Percentiles rank a stretch among this genome's conserved stretches.
phyloP scores from a whole-genome alignment of 2,329 filamentous ascomycete species.

The Cercospora beticola region DNA sequence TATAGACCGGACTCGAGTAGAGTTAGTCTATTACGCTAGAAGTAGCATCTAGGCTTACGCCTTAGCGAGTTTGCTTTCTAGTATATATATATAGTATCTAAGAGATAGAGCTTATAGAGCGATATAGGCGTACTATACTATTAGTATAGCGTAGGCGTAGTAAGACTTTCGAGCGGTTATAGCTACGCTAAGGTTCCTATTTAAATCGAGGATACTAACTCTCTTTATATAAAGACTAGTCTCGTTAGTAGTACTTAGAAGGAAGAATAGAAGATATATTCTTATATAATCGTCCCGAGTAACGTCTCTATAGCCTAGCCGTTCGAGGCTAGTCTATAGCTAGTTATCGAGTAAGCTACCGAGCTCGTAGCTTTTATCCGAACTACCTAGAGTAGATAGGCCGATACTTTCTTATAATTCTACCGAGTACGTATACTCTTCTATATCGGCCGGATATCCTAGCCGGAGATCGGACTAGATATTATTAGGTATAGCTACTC shows the following conservation, averaged over 20 bases:
- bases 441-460: neutral
- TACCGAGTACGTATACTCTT: neutral
- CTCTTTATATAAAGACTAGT: conserved; percentile 1
- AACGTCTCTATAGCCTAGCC: neutral
- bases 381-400: neutral
- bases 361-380: neutral
- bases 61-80: conserved; percentile 3
- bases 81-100: neutral
- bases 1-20: no score
- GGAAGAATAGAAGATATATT: neutral
- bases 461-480: neutral
- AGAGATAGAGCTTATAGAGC: conserved; percentile 7
- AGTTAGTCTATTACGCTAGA: no score
- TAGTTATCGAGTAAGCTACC: neutral
- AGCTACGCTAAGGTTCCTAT: neutral
- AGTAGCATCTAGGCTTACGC: neutral
- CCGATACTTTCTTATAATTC: neutral
- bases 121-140: neutral
- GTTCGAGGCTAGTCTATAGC: neutral
- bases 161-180: conserved; percentile 5
- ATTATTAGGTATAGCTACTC: no score
- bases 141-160: neutral
- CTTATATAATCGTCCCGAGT: neutral
- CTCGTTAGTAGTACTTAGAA: neutral
- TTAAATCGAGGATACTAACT: neutral